Base-by-base conservation (phyloP, 305 asterid species). In the Caryopteris hybrid region DNA sequence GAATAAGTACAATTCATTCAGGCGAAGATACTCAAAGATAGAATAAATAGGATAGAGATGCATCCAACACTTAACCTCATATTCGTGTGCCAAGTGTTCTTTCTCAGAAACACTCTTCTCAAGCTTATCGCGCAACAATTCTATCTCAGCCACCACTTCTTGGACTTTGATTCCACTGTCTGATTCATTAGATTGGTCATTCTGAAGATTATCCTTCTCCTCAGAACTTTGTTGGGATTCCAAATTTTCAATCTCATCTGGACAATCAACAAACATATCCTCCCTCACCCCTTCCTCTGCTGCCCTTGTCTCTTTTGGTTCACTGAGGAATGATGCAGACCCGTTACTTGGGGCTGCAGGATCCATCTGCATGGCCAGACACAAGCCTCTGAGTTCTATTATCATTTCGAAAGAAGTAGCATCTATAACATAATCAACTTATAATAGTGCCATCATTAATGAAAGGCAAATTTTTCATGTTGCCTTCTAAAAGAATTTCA, bases 251-350 rank as follows among this genome's bases (percentile, higher is more conserved):
- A 89, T 88, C 80, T 89, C 97, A 63, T 92, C 99, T 51, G 96
- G 89, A 77, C 98, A 92, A 78, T 95, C 99, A 68, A 95, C 97
- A 81, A 95, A 95, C 86, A 82, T 84, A 64, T 94, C 99, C 50
- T 93, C 97, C 73, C 79, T 86, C 58, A 74, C 88, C 56, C 74
- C 95, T 66, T 90, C 97, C 48, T 93, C 98, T 50, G 76, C 77
- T 20, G 72, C 62, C 81, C 66, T 82, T 43, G 54, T 71, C 70
- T 78, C 89, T 71, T 60, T 77, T 47, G 77, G 66, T 53, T 62
- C 80, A 72, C 63, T 74, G 63, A 66, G 75, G 61, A 64, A 70
- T 47, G 71, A 78, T 61, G 58, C 77, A 71, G 51, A 64, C 21
- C 67, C 70, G 29, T 71, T 61, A 61, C 47, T 74, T 23, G 52